These are phyloP conservation scores for Raphanus raphanistrum DNA, from an alignment of 345 rosid species.

Conservation along the genomic window DNA sequence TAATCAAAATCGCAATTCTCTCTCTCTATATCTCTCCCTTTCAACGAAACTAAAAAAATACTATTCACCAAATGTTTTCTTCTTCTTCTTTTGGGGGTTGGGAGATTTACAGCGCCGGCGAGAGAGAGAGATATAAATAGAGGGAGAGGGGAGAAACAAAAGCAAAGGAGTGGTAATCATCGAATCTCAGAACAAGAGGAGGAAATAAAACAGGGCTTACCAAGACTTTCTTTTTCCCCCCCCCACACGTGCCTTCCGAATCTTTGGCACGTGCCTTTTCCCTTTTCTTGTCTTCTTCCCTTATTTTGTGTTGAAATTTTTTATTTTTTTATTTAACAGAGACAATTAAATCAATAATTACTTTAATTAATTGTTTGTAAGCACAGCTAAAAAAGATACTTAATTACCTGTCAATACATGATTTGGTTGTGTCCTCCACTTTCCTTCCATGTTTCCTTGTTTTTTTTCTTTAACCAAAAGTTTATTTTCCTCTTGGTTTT, in stretches of 20 bases:
- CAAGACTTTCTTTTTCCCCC: neutral
- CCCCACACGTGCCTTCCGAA: constrained; percentile 38
- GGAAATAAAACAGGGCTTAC: constrained; percentile 23
- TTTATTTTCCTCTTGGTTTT: neutral
- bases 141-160: neutral
- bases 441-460: neutral
- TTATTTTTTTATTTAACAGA: neutral
- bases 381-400: constrained; percentile 1
- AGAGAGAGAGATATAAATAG: constrained; percentile 29
- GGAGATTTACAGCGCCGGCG: constrained; percentile 50
- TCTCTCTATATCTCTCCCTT: neutral
- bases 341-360: neutral
- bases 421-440: constrained; percentile 27
- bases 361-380: neutral
- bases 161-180: constrained; percentile 34
- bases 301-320: neutral
- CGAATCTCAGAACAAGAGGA: constrained; percentile 35
- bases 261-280: constrained; percentile 42
- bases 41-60: neutral
- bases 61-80: neutral
- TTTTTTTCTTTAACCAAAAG: neutral
- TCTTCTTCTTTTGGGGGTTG: constrained; percentile 7
- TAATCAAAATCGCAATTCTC: neutral
- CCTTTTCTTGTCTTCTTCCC: neutral
- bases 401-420: constrained; percentile 26